Percentiles rank a stretch among this genome's conserved stretches.
Conservation (phyloP, 78 protist genomes). For the Blattamonas nauphoetae region DNA sequence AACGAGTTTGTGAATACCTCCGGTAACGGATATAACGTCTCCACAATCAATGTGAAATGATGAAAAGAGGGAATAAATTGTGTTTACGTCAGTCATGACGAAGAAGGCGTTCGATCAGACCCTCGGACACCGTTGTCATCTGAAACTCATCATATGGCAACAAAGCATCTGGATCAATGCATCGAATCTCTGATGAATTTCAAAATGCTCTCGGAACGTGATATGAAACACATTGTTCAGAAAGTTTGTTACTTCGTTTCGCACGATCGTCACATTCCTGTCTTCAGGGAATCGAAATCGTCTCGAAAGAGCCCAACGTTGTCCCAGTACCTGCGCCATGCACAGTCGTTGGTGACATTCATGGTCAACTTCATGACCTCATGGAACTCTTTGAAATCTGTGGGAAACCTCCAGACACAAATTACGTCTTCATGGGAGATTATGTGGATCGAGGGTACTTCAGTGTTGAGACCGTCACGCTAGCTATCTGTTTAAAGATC, state of each 20-base stretch:
- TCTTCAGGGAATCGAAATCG: neutral
- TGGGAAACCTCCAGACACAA: neutral
- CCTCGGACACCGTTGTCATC: no score
- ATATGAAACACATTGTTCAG: neutral
- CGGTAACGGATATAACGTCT: no score
- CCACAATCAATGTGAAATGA: no score
- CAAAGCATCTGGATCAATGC: neutral
- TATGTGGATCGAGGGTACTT: slow-evolving; percentile 35
- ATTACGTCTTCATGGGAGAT: slow-evolving; percentile 25
- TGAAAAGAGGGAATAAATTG: no score
- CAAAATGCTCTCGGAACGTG: neutral
- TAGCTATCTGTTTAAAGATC: neutral
- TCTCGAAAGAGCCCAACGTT: neutral
- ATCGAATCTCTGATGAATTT: neutral
- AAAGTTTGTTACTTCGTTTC: no score
- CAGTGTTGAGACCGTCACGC: slow-evolving; percentile 7
- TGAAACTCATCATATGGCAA: no score
- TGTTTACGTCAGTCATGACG: no score
- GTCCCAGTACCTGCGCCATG: slow-evolving; percentile 1
- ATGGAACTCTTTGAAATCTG: neutral
- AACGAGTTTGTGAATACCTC: no score
- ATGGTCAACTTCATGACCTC: slow-evolving; percentile 20
- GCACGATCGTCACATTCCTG: no score
- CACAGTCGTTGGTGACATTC: slow-evolving; percentile 18
- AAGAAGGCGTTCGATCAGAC: no score